A percentile compares a stretch with the other conserved stretches of the same genome.
Evolutionary conservation across 2,329 filamentous ascomycete genomes (phyloP).

Genomic region (Beauveria pseudobassiana): DNA sequence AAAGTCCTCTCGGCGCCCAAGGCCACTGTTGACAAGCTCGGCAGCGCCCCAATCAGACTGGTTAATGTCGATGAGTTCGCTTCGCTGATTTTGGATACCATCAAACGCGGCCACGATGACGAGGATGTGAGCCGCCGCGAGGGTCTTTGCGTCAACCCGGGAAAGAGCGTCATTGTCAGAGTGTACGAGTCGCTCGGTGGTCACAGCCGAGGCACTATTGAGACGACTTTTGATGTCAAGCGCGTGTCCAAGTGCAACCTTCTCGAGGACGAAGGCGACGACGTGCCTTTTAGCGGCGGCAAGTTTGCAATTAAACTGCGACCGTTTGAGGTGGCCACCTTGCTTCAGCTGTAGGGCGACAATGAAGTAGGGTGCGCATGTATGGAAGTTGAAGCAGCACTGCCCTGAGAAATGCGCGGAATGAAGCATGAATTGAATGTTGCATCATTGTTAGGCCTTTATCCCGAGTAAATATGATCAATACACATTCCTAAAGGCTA

Average conservation of each 20-base stretch:
- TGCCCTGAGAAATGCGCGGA: not conserved
- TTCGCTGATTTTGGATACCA: constrained; percentile 73
- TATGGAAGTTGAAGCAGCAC: constrained; percentile 3
- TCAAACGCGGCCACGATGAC: constrained; percentile 91
- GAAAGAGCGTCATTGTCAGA: constrained; percentile 72
- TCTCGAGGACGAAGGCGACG: constrained; percentile 77
- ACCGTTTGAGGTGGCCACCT: constrained; percentile 82
- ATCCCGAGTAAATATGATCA: constrained; percentile 4
- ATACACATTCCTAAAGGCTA: not conserved
- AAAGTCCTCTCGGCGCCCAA: constrained; percentile 25
- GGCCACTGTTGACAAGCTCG: constrained; percentile 20
- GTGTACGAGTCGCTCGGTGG: constrained; percentile 88
- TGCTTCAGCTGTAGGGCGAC: constrained; percentile 43
- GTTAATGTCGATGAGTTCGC: constrained; percentile 43
- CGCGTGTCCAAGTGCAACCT: constrained; percentile 77
- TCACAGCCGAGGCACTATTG: constrained; percentile 62
- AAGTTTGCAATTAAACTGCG: constrained; percentile 57
- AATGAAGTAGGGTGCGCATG: constrained; percentile 22
- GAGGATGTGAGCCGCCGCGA: constrained; percentile 60
- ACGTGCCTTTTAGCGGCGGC: constrained; percentile 43
- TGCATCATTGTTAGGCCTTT: not conserved
- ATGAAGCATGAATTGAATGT: not conserved
- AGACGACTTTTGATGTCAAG: constrained; percentile 62
- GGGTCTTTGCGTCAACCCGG: constrained; percentile 57
- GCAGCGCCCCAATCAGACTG: constrained; percentile 53